phyloP scores from a whole-genome alignment of 441 rosid genomes.

The Erysimum pusillum region DNA sequence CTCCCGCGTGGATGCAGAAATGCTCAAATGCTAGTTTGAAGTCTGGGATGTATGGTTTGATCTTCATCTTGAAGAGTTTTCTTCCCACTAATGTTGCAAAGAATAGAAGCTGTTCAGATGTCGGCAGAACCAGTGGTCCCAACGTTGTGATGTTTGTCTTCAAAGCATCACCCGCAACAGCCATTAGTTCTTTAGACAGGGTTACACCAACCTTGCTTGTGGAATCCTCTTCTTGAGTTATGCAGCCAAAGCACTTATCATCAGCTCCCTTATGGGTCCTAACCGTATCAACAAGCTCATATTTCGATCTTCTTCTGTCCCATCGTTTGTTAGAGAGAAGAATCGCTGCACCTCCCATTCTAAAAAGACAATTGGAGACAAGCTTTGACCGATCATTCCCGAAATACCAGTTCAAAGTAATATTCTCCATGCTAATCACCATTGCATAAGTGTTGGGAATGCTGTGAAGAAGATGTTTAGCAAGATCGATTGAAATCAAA shows the following conservation, averaged over 20 bases:
- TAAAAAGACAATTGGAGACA: slow-evolving; percentile 63
- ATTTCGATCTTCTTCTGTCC: slow-evolving; percentile 61
- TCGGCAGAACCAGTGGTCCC: slow-evolving; percentile 44
- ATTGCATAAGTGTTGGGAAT: slow-evolving; percentile 62
- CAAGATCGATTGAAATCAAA: slow-evolving; percentile 64
- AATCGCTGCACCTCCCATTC: slow-evolving; percentile 69
- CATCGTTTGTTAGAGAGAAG: slow-evolving; percentile 62
- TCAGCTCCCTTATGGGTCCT: slow-evolving; percentile 68
- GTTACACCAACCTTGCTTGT: slow-evolving; percentile 43
- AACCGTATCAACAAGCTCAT: slow-evolving; percentile 61
- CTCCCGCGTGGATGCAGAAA: slow-evolving; percentile 46
- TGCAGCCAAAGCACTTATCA: slow-evolving; percentile 64
- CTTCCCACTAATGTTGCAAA: slow-evolving; percentile 44
- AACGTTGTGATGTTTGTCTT: slow-evolving; percentile 45
- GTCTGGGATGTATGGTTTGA: slow-evolving; percentile 46
- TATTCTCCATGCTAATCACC: slow-evolving; percentile 65
- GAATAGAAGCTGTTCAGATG: slow-evolving; percentile 47
- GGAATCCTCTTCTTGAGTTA: slow-evolving; percentile 65
- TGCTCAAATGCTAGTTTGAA: slow-evolving; percentile 46
- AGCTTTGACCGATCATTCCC: slow-evolving; percentile 67
- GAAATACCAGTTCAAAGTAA: slow-evolving; percentile 64
- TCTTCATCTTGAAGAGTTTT: slow-evolving; percentile 46
- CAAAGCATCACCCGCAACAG: slow-evolving; percentile 46
- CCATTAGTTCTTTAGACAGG: slow-evolving; percentile 45
- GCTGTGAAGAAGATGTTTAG: slow-evolving; percentile 58